These are phyloP conservation scores for Erucastrum elatum DNA, from an alignment of 345 rosid species.

Conservation along the genomic window DNA sequence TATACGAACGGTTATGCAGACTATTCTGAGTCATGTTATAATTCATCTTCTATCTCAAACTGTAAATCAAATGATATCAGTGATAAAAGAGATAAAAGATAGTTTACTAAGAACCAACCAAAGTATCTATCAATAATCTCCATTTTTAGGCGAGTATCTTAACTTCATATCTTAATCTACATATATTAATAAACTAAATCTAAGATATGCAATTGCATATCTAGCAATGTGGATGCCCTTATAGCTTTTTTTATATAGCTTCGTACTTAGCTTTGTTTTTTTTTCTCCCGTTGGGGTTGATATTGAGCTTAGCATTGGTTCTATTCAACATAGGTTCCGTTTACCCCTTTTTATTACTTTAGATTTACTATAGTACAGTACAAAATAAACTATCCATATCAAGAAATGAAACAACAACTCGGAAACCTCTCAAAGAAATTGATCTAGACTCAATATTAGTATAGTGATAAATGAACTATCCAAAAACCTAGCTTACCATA, in stretches of 20 bases:
- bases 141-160: no score
- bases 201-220: no score
- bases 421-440: neutral
- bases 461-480: neutral
- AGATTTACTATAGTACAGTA: neutral
- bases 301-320: neutral
- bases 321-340: neutral
- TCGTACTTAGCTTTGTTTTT: slow-evolving; percentile 12
- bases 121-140: no score
- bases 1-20: neutral
- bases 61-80: no score
- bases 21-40: no score
- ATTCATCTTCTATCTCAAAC: no score
- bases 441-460: neutral
- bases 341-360: neutral
- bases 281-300: neutral
- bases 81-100: no score
- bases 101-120: no score
- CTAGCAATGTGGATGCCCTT: no score
- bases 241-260: neutral
- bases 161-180: no score
- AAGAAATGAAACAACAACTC: neutral
- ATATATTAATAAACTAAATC: no score
- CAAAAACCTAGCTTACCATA: slow-evolving; percentile 15
- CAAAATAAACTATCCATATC: neutral